Evolutionary conservation across 306 rosid species (phyloP).

Genomic region (Casuarina cunninghamiana): DNA sequence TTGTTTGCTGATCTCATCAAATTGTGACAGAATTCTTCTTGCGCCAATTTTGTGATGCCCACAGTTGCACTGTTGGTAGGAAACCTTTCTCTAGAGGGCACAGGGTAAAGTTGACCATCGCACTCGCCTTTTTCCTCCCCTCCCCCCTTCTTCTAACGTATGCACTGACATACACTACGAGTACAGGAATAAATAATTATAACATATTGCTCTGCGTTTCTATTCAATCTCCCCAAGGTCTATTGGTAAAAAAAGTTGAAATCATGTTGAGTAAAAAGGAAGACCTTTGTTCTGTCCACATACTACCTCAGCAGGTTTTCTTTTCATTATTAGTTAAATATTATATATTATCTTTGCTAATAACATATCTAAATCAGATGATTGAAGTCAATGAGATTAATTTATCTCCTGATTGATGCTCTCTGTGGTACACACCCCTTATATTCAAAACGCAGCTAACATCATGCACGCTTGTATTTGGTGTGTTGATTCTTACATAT

Average conservation of each 20-base stretch:
- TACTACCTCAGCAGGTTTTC: background rate
- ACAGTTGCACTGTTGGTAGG: slow-evolving; percentile 53
- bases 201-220: background rate
- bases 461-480: slow-evolving; percentile 1
- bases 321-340: slow-evolving; percentile 5
- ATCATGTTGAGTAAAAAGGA: background rate
- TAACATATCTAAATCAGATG: slow-evolving; percentile 10
- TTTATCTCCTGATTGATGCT: slow-evolving; percentile 10
- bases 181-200: background rate
- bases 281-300: background rate
- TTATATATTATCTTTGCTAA: slow-evolving; percentile 12
- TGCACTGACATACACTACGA: slow-evolving; percentile 1
- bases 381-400: slow-evolving; percentile 19
- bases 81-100: slow-evolving; percentile 76
- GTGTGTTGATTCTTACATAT: background rate
- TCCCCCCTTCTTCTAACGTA: background rate
- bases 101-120: slow-evolving; percentile 46
- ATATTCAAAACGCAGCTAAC: slow-evolving; percentile 2
- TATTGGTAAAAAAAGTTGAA: background rate
- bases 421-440: background rate
- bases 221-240: background rate
- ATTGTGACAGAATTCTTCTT: slow-evolving; percentile 61
- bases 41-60: slow-evolving; percentile 81
- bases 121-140: background rate
- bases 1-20: slow-evolving; percentile 21